Conservation (phyloP, 495 filamentous ascomycete species). For the Aspergillus ellipticus region DNA sequence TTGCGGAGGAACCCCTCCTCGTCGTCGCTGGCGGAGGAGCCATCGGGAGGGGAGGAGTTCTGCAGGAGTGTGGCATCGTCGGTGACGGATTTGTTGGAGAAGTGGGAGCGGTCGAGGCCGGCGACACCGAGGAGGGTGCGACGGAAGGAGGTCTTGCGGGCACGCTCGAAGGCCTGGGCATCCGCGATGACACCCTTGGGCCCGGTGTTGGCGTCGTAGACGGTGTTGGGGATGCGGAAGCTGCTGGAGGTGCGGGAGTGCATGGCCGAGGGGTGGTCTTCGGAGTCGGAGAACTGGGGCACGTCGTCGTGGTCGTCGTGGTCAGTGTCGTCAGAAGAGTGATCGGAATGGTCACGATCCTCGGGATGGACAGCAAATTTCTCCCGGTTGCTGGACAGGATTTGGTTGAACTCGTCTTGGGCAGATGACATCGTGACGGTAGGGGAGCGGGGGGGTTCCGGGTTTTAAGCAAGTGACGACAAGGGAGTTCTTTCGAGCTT, state of each 20-base stretch:
- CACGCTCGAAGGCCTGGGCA: constrained; percentile 83
- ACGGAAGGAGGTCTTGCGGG: constrained; percentile 62
- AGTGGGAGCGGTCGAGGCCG: constrained; percentile 24
- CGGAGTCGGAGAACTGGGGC: constrained; percentile 52
- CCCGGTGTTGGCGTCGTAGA: constrained; percentile 83
- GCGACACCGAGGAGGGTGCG: constrained; percentile 41
- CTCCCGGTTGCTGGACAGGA: constrained; percentile 57
- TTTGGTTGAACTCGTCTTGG: constrained; percentile 79
- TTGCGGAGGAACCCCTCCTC: constrained; percentile 79
- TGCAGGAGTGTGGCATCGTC: constrained; percentile 39
- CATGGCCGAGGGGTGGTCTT: constrained; percentile 39
- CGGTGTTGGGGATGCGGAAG: constrained; percentile 53
- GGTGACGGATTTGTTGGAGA: constrained; percentile 33
- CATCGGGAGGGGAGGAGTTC: constrained; percentile 40
- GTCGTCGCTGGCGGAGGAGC: constrained; percentile 51
- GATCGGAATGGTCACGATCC: constrained; percentile 50
- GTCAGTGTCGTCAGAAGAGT: constrained; percentile 45
- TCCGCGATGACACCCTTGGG: constrained; percentile 99
- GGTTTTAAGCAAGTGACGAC: constrained; percentile 13
- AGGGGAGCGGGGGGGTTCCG: constrained; percentile 5
- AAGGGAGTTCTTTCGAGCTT: background rate
- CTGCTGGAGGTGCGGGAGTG: constrained; percentile 37
- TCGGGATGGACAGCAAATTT: constrained; percentile 53
- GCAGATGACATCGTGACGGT: constrained; percentile 60
- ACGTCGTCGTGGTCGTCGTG: constrained; percentile 55